Base-by-base conservation (phyloP, 345 rosid species). In the Diplotaxis tenuifolia region DNA sequence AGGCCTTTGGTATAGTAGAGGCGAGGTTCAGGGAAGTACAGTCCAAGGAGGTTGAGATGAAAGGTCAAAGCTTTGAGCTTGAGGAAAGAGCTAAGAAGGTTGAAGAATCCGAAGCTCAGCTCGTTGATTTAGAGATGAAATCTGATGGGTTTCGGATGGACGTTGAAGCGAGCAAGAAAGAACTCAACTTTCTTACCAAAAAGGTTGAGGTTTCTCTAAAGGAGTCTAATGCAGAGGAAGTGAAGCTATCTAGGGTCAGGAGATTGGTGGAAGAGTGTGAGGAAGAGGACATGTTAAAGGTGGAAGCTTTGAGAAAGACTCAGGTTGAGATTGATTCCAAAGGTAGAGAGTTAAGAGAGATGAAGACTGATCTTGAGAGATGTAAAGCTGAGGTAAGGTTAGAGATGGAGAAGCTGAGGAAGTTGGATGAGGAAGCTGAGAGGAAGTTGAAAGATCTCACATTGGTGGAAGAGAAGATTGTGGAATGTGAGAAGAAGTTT, bases 61-160 rank as follows among this genome's bases (percentile, higher is more conserved):
- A 20, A 29, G 6, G 5, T 3, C 32, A 12, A 62, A 62, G 49
- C 40, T 53, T 53, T 25, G 65, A 15, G 2, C 50, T 75, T 62
- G 65, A 68, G 4, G 21, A 38, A 28, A 61, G 79, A 57, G 71
- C 27, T 69, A 15, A 55, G 77, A 29, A 62, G 45, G 59, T 75
- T 40, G 79, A 69, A 27, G 70, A 65, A 10, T 42, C 58, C n/a
- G 69, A 62, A 38, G 60, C 65, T 40, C 10, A 16, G 20, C 3
- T 47, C 21, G 14, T 8, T 75, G 69, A 36, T 61, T 62, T 62
- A 2, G 58, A 63, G 60, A 31, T 15, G 29, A 45, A 68, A 54
- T n/a, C n/a, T n/a, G n/a, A n/a, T n/a, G n/a, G n/a, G n/a, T n/a
- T n/a, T n/a, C n/a, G n/a, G n/a, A n/a, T n/a, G n/a, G n/a, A n/a